Base-by-base conservation (phyloP, 805 yeast genomes). In the Cyberlindnera mrakii region DNA sequence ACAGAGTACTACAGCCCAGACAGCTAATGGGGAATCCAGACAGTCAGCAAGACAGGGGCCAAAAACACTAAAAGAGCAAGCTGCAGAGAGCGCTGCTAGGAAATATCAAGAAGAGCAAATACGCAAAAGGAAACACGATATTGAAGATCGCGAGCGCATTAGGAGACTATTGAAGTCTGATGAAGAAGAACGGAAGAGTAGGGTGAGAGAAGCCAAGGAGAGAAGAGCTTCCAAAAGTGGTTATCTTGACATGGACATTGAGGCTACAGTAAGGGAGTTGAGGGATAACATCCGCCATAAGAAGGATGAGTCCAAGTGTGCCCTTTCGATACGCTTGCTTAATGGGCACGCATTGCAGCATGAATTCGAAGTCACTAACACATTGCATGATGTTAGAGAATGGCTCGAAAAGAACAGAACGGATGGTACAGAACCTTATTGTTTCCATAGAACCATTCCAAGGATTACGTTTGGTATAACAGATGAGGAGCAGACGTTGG, bases 341-440 rank as follows among this genome's bases (percentile, higher is more conserved):
- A 84, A 86, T 60, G 91, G 95, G 0, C 65, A 68, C 11, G 66
- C 83, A 1, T 44, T 82, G 4, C 73, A 70, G 42, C 71, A 76
- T 37, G 67, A 67, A 18, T 85, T 86, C 51, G 46, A 55, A 1
- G 59, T 73, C 1, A 45, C 51, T 2, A 67, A 71, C 10, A 74
- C 76, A 1, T 65, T 87, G 31, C 63, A 64, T 16, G 73, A 71
- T 37, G 89, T 87, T 3, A 67, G 96, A 41, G 62, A 59, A 16
- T 81, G 82, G 79, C 62, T 85, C 9, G 80, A 80, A 45, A 52
- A 49, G 5, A 69, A 71, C 41, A 59, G 85, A 59, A 68, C 75
- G 1, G 74, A 74, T 47, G 67, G 71, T 2, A 69, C 64, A 30
- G 61, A 65, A 1, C 70, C 78, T 42, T 71, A 64, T 47, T 59